Base-by-base conservation (phyloP, 2,329 filamentous ascomycete species). In the Phaeosphaeria sp. region DNA sequence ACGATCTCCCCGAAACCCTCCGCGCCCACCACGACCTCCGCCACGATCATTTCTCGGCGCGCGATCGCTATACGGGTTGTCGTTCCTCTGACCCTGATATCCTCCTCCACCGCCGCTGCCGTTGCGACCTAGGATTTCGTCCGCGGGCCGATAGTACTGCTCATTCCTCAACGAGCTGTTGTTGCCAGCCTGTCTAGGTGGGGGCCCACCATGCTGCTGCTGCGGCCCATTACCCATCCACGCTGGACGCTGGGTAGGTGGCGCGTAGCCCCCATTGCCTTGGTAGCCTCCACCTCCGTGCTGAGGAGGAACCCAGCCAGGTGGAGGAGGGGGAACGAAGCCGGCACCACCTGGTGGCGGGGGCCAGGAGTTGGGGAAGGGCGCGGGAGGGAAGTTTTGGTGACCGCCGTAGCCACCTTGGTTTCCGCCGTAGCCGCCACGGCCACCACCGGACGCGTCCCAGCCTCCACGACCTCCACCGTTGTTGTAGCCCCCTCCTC, bases 251-350 rank as follows among this genome's bases (percentile, higher is more conserved):
- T 67, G 67, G 5, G 55, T 53, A 11, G 51, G 60, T 18, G 56
- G 62, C 5, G 64, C 65, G 33, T 67, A 68, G 1, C 52, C 59
- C 8, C 58, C 55, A 9, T 57, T 43, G 2, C 60, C 61, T n/a
- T 67, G 58, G 43, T 60, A 53, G 6, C 59, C 64, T 9, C 40
- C 27, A 54, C n/a, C n/a, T n/a, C n/a, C 53, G 6, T 61, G 61
- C 2, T 63, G 62, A 9, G 74, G 73, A 1, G 74, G 73, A 1
- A 70, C 68, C 71, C 72, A 74, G 8, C 72, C 71, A 2, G 71
- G 65, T 1, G 73, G 68, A 13, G 73, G 66, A 5, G 67, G 68
- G n/a, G 68, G 68, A 1, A 69, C 30, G 33, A 63, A 66, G 42
- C 63, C 61, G 11, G 52, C 52, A 22, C 63, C 69, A 44, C 71